Conservation (phyloP, 176 grass and related monocot species). For the Cenchrus purpureus region DNA sequence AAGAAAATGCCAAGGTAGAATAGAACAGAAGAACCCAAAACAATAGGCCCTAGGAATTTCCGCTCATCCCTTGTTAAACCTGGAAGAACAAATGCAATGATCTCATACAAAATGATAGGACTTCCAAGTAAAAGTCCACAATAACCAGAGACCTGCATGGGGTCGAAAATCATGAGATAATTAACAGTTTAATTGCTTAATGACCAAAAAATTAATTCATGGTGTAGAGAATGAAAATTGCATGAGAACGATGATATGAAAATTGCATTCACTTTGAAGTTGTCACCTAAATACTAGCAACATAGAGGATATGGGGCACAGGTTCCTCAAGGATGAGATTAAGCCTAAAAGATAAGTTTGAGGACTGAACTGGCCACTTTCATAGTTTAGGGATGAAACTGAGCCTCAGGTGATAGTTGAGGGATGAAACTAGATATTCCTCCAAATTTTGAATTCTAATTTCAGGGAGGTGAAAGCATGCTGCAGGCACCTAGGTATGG, state of each 20-base stretch:
- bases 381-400: no score
- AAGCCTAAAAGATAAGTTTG: no score
- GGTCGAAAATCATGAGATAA: slow-evolving; percentile 35
- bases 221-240: slow-evolving; percentile 3
- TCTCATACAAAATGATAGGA: slow-evolving; percentile 94
- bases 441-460: slow-evolving; percentile 8
- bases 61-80: slow-evolving; percentile 91
- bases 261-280: neutral
- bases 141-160: slow-evolving; percentile 87
- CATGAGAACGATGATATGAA: slow-evolving; percentile 1
- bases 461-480: neutral
- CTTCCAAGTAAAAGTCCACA: slow-evolving; percentile 95
- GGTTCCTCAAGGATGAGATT: no score
- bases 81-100: slow-evolving; percentile 93
- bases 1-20: slow-evolving; percentile 93
- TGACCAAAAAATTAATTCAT: neutral
- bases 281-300: slow-evolving; percentile 25
- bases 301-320: neutral
- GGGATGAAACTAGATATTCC: no score
- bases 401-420: no score
- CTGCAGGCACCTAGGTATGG: neutral
- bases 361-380: no score
- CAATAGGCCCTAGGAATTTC: slow-evolving; percentile 90
- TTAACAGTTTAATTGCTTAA: slow-evolving; percentile 14
- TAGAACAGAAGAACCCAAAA: slow-evolving; percentile 91